phyloP scores from a whole-genome alignment of 352 stramenopile genomes.

The Pythium coloratum region DNA sequence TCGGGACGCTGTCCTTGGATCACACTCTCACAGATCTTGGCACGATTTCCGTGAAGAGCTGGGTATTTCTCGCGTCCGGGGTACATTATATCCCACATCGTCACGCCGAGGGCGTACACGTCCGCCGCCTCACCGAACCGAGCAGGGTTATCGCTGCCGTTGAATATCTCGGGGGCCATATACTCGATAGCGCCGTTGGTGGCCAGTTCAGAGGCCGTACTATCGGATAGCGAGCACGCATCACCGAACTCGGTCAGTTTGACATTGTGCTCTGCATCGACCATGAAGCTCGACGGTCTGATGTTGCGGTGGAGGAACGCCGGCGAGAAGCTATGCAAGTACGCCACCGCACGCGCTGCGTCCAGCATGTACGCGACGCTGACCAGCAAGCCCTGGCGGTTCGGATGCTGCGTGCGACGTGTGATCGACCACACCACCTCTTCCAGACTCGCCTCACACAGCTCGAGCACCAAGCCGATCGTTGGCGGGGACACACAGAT shows the following conservation, averaged over 20 bases:
- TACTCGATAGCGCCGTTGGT: slow-evolving; percentile 43
- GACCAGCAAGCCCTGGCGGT: slow-evolving; percentile 35
- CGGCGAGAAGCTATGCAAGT: slow-evolving; percentile 53
- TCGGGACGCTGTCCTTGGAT: slow-evolving; percentile 31
- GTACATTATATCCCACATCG: slow-evolving; percentile 55
- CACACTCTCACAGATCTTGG: slow-evolving; percentile 34
- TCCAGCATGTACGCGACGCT: slow-evolving; percentile 50
- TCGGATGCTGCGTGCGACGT: slow-evolving; percentile 3
- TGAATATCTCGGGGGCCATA: slow-evolving; percentile 65
- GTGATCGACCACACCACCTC: slow-evolving; percentile 24
- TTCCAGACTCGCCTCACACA: slow-evolving; percentile 48
- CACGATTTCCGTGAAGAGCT: slow-evolving; percentile 15
- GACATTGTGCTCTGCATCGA: slow-evolving; percentile 33
- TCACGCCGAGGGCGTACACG: slow-evolving; percentile 51
- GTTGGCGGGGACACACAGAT: slow-evolving; percentile 55
- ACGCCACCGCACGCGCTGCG: slow-evolving; percentile 40
- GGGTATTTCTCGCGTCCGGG: slow-evolving; percentile 34
- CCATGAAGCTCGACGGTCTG: slow-evolving; percentile 64
- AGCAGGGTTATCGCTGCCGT: slow-evolving; percentile 20
- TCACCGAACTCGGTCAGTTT: slow-evolving; percentile 72
- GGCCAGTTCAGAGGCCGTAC: neutral
- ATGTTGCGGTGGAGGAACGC: slow-evolving; percentile 56
- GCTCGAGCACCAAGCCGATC: slow-evolving; percentile 56
- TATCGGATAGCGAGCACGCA: slow-evolving; percentile 28
- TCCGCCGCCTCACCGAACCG: slow-evolving; percentile 47